These are phyloP conservation scores for Magnolia officinalis DNA, from an alignment of 164 flowering plant species.

Conservation along the genomic window DNA sequence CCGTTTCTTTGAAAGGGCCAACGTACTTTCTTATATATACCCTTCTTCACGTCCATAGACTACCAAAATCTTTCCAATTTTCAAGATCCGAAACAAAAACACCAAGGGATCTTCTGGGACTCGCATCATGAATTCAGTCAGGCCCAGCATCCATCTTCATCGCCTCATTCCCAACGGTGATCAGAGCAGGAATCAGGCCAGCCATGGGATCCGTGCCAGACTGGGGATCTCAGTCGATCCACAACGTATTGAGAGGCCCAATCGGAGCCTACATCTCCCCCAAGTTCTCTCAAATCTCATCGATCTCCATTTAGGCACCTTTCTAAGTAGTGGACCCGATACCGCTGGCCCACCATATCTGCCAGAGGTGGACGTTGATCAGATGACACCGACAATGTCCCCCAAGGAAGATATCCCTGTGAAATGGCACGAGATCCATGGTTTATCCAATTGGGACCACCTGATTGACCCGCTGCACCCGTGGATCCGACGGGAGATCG, in stretches of 20 bases:
- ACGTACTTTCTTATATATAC: no score
- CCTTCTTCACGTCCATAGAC: no score
- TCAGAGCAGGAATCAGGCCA: no score
- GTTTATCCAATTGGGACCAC: constrained; percentile 31
- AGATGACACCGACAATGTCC: constrained; percentile 23
- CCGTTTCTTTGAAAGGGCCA: no score
- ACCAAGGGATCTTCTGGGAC: no score
- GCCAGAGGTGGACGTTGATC: neutral
- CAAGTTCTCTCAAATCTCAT: neutral
- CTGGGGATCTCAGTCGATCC: neutral
- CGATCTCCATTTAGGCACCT: neutral
- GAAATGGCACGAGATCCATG: constrained; percentile 52
- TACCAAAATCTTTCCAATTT: no score
- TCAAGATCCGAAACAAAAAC: no score
- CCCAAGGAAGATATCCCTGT: constrained; percentile 46
- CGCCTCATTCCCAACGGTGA: no score
- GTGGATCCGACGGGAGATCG: constrained; percentile 45
- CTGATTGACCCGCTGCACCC: constrained; percentile 60
- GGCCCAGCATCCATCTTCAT: no score
- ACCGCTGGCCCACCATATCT: neutral
- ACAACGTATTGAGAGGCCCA: neutral
- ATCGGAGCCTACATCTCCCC: neutral
- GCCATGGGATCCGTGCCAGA: no score
- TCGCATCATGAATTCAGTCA: no score
- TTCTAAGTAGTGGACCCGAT: neutral